A percentile compares a stretch with the other conserved stretches of the same genome.
Conservation (phyloP, 352 stramenopile species). For the Saprolegnia diclina region DNA sequence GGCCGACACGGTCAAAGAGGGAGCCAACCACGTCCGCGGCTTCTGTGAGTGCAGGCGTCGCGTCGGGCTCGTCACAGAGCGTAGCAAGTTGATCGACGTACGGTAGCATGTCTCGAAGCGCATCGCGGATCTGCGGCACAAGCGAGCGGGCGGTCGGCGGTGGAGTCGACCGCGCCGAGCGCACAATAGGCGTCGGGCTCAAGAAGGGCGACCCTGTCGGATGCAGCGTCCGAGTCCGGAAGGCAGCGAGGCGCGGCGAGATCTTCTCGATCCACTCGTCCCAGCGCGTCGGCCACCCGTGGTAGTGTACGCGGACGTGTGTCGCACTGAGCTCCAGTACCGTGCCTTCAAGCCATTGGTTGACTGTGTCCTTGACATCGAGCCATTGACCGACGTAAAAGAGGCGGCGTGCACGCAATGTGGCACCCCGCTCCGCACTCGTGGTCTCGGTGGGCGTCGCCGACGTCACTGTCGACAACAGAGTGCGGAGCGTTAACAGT, state of each 20-base stretch:
- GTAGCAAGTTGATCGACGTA: conserved; percentile 57
- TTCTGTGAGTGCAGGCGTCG: conserved; percentile 43
- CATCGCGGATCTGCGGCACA: conserved; percentile 48
- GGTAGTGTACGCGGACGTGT: conserved; percentile 94
- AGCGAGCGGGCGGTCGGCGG: conserved; percentile 36
- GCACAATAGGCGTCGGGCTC: conserved; percentile 38
- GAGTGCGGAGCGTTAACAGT: conserved; percentile 71
- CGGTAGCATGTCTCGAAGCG: conserved; percentile 67
- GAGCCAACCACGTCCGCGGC: conserved; percentile 62
- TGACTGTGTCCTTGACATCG: conserved; percentile 96
- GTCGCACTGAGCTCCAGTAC: conserved; percentile 84
- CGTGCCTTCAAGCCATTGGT: conserved; percentile 97
- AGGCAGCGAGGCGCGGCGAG: conserved; percentile 92
- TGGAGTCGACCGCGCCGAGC: conserved; percentile 33
- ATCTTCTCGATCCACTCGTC: conserved; percentile 96
- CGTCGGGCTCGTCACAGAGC: conserved; percentile 42
- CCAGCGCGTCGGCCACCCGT: conserved; percentile 95
- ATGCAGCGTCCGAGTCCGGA: conserved; percentile 89
- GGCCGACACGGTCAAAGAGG: conserved; percentile 75
- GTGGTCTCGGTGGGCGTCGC: background rate
- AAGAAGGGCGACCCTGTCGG: conserved; percentile 41
- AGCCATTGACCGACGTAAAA: conserved; percentile 94
- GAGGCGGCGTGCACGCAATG: conserved; percentile 37
- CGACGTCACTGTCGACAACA: conserved; percentile 37
- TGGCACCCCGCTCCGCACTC: background rate